A percentile compares a stretch with the other conserved stretches of the same genome.
phyloP scores from a whole-genome alignment of 768 basidiomycete species.

The Ramaria sp. region DNA sequence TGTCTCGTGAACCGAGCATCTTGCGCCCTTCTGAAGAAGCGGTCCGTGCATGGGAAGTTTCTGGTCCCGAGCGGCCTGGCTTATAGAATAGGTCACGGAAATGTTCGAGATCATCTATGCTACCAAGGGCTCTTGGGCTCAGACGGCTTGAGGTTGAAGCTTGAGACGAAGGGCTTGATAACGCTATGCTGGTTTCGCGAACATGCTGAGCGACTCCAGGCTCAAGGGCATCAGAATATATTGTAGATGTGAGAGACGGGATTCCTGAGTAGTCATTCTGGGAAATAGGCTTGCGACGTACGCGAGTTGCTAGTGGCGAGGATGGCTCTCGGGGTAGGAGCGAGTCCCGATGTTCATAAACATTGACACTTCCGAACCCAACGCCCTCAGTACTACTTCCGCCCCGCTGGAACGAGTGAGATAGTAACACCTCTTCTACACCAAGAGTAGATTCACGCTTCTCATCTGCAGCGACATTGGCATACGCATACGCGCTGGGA shows the following conservation, averaged over 20 bases:
- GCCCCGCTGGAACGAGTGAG: conserved; percentile 12
- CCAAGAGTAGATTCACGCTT: conserved; percentile 25
- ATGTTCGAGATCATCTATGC: conserved; percentile 56
- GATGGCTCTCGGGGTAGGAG: neutral
- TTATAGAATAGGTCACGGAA: conserved; percentile 68
- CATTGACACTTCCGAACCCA: neutral
- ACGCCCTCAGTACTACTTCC: neutral
- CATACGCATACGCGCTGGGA: conserved; percentile 7
- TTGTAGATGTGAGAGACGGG: neutral
- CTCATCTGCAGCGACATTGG: neutral
- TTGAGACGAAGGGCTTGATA: conserved; percentile 19
- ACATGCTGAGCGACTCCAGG: conserved; percentile 3
- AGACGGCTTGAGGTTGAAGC: conserved; percentile 25
- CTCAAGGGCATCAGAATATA: neutral
- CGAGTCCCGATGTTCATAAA: neutral
- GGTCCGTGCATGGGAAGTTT: neutral
- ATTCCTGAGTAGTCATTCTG: neutral
- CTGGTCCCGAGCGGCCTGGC: conserved; percentile 21
- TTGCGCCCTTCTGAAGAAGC: conserved; percentile 12
- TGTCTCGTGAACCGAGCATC: conserved; percentile 14
- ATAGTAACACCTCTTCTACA: conserved; percentile 52
- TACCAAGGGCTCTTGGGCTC: conserved; percentile 43
- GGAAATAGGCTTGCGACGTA: neutral
- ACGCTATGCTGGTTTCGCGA: conserved; percentile 12
- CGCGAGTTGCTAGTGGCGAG: neutral